Evolutionary conservation across 495 filamentous ascomycete species (phyloP), one percentile per base, ranked within the genome.

Genomic region (Lasiosphaeria miniovina): DNA sequence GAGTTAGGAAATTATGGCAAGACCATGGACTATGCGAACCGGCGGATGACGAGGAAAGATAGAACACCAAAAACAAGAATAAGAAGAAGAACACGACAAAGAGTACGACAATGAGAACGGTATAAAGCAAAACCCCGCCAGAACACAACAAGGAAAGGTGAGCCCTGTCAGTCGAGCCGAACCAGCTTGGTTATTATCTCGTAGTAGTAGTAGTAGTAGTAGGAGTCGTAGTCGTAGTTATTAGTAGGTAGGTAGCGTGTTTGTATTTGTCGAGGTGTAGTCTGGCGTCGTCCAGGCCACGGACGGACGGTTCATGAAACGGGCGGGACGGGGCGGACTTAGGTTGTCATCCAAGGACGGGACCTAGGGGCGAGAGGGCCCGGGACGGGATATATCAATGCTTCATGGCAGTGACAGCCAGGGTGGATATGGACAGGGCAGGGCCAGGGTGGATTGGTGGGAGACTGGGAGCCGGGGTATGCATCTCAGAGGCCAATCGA

Each of bases 381-480:
- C 38, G 54, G 64, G 66, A 64, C 63, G 67, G 65, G 60, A 62
- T 67, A 67, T 66, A 65, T 70, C 68, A 64, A 64, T 56, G 57
- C 55, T 54, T 52, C 36, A 11, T 46, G 15, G 38, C 56, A 57
- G 51, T 24, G 24, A 24, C 24, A 24, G 24, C 0, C 24, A 24
- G 24, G 24, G 24, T 24, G 24, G 24, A 24, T 24, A 24, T 24
- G 24, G 24, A 24, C 24, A 24, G 24, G 24, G 24, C 24, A 24
- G 24, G 24, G 24, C 24, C n/a, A 43, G 43, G 43, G 43, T 46
- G 43, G 38, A 46, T 40, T 49, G 59, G 54, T 40, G 54, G 35
- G 53, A n/a, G 54, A 52, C 49, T 40, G 54, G 35, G 53, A n/a
- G 54, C 55, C 49, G 55, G 61, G 64, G 52, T 52, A 55, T 55